Conservation (phyloP, 371 early-diverging fungal species). For the Vairimorpha necatrix region DNA sequence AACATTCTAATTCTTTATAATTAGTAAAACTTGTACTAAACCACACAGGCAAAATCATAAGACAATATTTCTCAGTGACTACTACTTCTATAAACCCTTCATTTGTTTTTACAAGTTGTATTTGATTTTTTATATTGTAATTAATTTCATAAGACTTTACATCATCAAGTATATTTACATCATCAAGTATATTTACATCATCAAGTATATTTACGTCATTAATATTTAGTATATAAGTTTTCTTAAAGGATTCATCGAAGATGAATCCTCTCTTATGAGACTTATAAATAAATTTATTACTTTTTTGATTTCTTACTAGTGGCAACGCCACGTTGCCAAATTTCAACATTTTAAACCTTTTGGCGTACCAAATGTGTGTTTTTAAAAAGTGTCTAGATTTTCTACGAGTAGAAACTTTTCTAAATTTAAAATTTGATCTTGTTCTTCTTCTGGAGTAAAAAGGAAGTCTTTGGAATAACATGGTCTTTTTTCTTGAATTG, state of each 20-base stretch:
- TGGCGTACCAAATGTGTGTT: slow-evolving; percentile 60
- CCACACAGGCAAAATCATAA: not conserved
- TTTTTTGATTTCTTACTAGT: slow-evolving; percentile 38
- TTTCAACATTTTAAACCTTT: slow-evolving; percentile 59
- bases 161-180: no score
- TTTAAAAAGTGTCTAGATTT: slow-evolving; percentile 41
- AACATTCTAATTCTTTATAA: slow-evolving; percentile 15
- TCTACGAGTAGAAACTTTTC: slow-evolving; percentile 11
- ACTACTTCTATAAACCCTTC: slow-evolving; percentile 18
- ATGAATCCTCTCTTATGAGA: slow-evolving; percentile 51
- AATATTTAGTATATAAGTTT: slow-evolving; percentile 7
- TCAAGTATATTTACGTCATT: not conserved
- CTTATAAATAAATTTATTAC: slow-evolving; percentile 57
- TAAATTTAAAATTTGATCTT: slow-evolving; percentile 33
- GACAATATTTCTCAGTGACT: not conserved
- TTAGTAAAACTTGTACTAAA: not conserved
- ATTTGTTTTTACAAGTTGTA: not conserved
- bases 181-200: no score
- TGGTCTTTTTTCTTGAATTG: slow-evolving; percentile 41
- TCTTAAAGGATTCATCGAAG: slow-evolving; percentile 55
- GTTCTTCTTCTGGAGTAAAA: slow-evolving; percentile 56
- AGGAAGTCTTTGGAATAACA: slow-evolving; percentile 55
- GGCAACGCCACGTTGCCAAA: slow-evolving; percentile 33
- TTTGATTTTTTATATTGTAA: not conserved
- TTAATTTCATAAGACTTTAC: not conserved